Evolutionary conservation across 805 yeast species (phyloP), one percentile per base, ranked within the genome.

Genomic region (Nakazawaea siamensis): DNA sequence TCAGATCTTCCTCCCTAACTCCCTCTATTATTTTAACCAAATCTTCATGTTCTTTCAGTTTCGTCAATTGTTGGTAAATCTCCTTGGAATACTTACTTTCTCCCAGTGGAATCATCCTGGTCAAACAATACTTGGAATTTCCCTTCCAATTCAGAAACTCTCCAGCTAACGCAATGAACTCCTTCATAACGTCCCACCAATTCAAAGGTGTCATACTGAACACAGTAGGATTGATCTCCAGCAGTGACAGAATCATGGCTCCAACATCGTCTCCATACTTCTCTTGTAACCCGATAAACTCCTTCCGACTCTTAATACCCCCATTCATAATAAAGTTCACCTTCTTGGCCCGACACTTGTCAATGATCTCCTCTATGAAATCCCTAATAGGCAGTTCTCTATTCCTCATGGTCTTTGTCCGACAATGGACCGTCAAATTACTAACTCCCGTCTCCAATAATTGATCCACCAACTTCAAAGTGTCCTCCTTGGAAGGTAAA

Each of bases 221-320:
- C 25, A 84, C 78, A 1, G 94, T 68, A 6, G 95, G 92, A 51
- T 92, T 88, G 5, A 69, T 51, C 57, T 92, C 97, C 0, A 97
- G 97, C 20, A 76, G 75, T 21, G 85, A 80, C 1, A 97, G 98
- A 48, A 88, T 76, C 98, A 92, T 90, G 5, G 85, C 88, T 4
- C 97, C 95, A n/a, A 80, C 58, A 34, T 72, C 71, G 2, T 68
- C 66, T 8, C n/a, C 14, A 45, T 69, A 71, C n/a, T 57, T 52
- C 8, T 56, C 45, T 47, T 73, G 79, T 27, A 88, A 49, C 18
- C 60, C 58, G 6, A 46, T 41, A 41, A 69, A 73, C 37, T 88
- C 92, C 4, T 48, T 41, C 29, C 76, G 61, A 33, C 72, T 63
- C 32, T 58, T 58, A 4, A 92, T 58, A 16, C 73, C 85, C 5